Evolutionary conservation across 768 basidiomycete species (phyloP), one percentile per base, ranked within the genome.

Genomic region (Lactarius hatsudake): DNA sequence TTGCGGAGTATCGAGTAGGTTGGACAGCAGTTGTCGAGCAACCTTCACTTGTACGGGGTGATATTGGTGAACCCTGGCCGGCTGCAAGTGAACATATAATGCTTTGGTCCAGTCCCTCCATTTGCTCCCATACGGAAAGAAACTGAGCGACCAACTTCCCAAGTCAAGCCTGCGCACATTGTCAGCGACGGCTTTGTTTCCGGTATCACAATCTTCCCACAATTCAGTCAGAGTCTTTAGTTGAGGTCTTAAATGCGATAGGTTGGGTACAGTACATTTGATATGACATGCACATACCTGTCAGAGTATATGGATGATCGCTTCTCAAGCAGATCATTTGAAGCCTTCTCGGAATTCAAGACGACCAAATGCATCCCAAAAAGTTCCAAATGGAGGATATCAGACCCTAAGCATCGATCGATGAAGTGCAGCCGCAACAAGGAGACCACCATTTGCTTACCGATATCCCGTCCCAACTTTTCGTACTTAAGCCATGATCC

Each of bases 41-140:
- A 73, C 76, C 58, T 74, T 73, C 20, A 74, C 40, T 63, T 78
- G 74, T 20, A 69, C 71, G 45, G 76, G 72, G 40, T 76, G 74
- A 64, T 79, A 79, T 8, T 73, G 62, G 7, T 63, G 60, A 0
- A 76, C 69, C 1, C 78, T 78, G 20, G 73, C 71, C 2, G 73
- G 69, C 58, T 79, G 77, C 64, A 83, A 80, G 62, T 82, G 77
- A 61, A 79, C 72, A 55, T 77, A 76, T 68, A 84, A 81, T 13
- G 77, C 59, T 20, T 78, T 75, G 7, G 83, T 77, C 30, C 78
- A 78, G 7, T 75, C 74, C 59, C 75, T 79, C 83, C 83, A 83
- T 13, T 43, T 43, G 43, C 77, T 72, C 28, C 79, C 79, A 58
- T 83, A 82, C 5, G 74, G 75, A 76, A 81, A 76, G 56, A 78